Evolutionary conservation across 2,329 filamentous ascomycete genomes (phyloP).

Genomic region (Colletotrichum plurivorum): DNA sequence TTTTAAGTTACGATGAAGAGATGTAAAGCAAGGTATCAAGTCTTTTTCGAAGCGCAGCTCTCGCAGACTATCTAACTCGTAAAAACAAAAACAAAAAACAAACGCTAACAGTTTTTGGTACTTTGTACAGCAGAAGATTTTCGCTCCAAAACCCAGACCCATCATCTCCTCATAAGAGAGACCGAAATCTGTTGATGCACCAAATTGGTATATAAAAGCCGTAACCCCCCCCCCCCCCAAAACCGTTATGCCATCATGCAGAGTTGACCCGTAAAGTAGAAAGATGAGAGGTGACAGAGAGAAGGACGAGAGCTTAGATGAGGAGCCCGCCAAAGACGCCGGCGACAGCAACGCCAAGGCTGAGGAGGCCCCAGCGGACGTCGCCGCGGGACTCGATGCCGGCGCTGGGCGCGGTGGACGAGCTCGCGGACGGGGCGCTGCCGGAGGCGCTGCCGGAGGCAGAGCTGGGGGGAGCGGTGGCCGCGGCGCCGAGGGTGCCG

Average conservation of each 20-base stretch:
- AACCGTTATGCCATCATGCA: neutral
- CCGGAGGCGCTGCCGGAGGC: slow-evolving; percentile 6
- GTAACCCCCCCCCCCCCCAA: neutral
- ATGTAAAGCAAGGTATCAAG: neutral
- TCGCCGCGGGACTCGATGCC: slow-evolving; percentile 34
- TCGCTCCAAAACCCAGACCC: slow-evolving; percentile 20
- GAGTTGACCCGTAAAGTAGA: neutral
- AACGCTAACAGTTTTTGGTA: slow-evolving; percentile 19
- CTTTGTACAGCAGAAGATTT: slow-evolving; percentile 20
- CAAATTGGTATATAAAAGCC: slow-evolving; percentile 19
- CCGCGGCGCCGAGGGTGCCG: slow-evolving; percentile 32
- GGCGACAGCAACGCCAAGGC: slow-evolving; percentile 32
- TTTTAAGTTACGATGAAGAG: too few species aligned
- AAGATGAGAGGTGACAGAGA: neutral
- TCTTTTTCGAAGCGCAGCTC: slow-evolving; percentile 23
- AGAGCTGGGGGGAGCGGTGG: slow-evolving; percentile 23
- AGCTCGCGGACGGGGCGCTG: slow-evolving; percentile 1
- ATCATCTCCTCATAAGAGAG: neutral
- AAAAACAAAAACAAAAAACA: neutral
- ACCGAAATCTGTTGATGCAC: slow-evolving; percentile 15
- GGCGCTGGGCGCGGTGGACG: slow-evolving; percentile 19
- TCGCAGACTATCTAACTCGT: neutral
- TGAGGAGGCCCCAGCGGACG: slow-evolving; percentile 36
- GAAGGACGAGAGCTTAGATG: slow-evolving; percentile 11
- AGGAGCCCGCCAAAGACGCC: slow-evolving; percentile 37